Evolutionary conservation across 1,284 basidiomycete genomes (phyloP), one percentile per base, ranked within the genome.

Genomic region (Fomitopsis palustris): DNA sequence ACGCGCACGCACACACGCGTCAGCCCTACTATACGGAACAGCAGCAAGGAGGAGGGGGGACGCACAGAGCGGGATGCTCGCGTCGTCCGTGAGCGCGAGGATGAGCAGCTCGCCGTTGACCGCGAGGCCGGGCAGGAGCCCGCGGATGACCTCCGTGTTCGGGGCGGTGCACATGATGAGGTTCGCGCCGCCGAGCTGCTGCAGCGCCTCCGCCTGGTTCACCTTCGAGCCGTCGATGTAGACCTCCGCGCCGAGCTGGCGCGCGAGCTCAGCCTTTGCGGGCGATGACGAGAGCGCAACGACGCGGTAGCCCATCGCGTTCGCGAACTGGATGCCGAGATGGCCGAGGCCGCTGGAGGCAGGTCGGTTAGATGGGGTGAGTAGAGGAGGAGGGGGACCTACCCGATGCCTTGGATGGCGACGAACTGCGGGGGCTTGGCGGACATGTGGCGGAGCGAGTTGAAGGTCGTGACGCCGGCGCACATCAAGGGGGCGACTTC

Each of bases 321-420:
- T 57, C n/a, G 66, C 63, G 63, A 67, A 72, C 58, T 74, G 72
- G 56, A 74, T 54, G 8, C 66, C 72, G 53, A 74, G 70, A 53
- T 74, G 72, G 38, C 72, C 72, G 7, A 74, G 64, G 9, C 72
- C 72, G 2, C 70, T 70, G 57, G 31, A 14, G 33, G 21, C 9
- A 21, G 21, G 27, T 4, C 3, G 19, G 25, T 27, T 42, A 29
- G 23, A 21, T 1, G 31, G 10, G 31, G 31, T n/a, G 14, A 9
- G 25, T 14, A 17, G 7, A 39, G 37, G 39, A 3, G 23, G 33
- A n/a, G 31, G 49, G 41, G 17, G 42, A 61, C 69, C 55, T 60
- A 63, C 70, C 72, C 72, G 56, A 74, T 70, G 51, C 72, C 72
- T 56, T 74, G 72, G 3, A 74, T 60, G 12, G 69, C 63, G 39